These are phyloP conservation scores for Babesia ovis DNA, from an alignment of 169 alveolate species.

Conservation along the genomic window DNA sequence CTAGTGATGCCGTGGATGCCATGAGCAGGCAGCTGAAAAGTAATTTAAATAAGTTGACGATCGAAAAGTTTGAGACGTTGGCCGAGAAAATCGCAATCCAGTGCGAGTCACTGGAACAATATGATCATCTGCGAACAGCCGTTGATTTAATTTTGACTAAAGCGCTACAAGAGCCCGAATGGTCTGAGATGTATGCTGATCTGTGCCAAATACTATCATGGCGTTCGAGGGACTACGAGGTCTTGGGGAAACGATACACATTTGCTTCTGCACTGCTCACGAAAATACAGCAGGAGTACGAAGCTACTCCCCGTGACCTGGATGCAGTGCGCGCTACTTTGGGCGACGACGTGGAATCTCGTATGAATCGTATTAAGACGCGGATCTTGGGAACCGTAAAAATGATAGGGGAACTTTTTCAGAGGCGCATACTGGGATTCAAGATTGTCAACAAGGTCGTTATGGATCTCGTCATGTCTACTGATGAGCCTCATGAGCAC, in stretches of 20 bases:
- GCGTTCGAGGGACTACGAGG: conserved; percentile 79
- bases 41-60: conserved; percentile 85
- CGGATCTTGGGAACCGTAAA: conserved; percentile 87
- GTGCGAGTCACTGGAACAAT: conserved; percentile 74
- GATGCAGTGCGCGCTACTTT: conserved; percentile 68
- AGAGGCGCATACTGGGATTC: conserved; percentile 83
- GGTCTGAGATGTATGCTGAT: conserved; percentile 92
- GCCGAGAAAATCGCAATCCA: conserved; percentile 86
- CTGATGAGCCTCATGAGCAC: conserved; percentile 88
- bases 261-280: conserved; percentile 75
- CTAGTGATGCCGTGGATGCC: conserved; percentile 29
- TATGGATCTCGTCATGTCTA: conserved; percentile 82
- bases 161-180: conserved; percentile 89
- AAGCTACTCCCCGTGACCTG: conserved; percentile 73
- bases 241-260: conserved; percentile 70
- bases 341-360: conserved; percentile 53
- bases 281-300: conserved; percentile 75
- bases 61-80: conserved; percentile 86
- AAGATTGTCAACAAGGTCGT: conserved; percentile 86
- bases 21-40: conserved; percentile 79
- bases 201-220: conserved; percentile 83
- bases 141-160: conserved; percentile 80
- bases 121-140: conserved; percentile 77
- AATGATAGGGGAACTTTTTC: conserved; percentile 88
- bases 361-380: conserved; percentile 76